Conservation (phyloP, 2,329 filamentous ascomycete genomes). For the Cladophialophora immunda region DNA sequence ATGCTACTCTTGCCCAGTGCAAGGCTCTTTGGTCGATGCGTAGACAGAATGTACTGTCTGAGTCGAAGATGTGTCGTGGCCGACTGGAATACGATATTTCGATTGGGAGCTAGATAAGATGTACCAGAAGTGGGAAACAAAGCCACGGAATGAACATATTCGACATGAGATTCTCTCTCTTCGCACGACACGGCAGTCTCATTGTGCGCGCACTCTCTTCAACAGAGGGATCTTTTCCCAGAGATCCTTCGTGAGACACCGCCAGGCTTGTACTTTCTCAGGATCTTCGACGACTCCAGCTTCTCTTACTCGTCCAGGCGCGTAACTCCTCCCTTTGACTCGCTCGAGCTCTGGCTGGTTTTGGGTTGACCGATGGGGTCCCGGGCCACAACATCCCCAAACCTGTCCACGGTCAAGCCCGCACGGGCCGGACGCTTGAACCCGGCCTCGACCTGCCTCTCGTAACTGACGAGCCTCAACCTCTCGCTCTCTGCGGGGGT, state of each 20-base stretch:
- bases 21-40: not conserved
- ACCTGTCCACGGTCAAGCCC: constrained; percentile 55
- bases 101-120: not conserved
- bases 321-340: not conserved
- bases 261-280: not conserved
- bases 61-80: not conserved
- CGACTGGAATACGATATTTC: not conserved
- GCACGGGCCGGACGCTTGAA: constrained; percentile 59
- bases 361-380: not conserved
- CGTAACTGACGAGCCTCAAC: constrained; percentile 64
- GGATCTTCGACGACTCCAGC: not conserved
- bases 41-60: not conserved
- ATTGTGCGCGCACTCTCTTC: not conserved
- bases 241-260: not conserved
- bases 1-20: not conserved
- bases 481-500: constrained; percentile 65
- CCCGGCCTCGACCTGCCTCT: constrained; percentile 64
- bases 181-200: not conserved
- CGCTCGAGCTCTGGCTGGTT: not conserved
- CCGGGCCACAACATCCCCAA: constrained; percentile 48
- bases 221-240: not conserved
- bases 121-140: not conserved
- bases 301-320: not conserved
- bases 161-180: not conserved
- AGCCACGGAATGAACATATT: not conserved